Evolutionary conservation across 805 yeast genomes (phyloP), one percentile per base, ranked within the genome.

Genomic region (Blastobotrys muscicola): DNA sequence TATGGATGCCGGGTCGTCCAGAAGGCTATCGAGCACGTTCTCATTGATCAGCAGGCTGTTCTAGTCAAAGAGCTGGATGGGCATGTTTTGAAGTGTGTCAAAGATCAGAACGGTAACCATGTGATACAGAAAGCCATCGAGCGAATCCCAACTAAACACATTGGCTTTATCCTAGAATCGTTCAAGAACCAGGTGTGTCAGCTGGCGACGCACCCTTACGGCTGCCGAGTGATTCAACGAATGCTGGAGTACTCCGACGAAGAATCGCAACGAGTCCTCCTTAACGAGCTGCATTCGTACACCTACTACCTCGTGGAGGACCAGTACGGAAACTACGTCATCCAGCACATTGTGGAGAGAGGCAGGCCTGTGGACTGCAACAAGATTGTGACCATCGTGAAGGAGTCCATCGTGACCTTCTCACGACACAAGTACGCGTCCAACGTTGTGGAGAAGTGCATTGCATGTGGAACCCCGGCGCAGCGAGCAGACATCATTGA

Each of bases 1-100:
- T 92, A 92, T 62, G 97, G 97, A 2, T 92, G 99, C 61, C 74
- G 99, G 51, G 98, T 92, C 39, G 94, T 92, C 31, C 99, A 92
- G 65, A 75, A 86, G 57, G 97, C 97, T 1, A 69, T 92, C 43
- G 96, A 85, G 60, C 78, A 77, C 48, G 70, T 85, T 35, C 68
- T 69, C 2, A 61, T 75, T 8, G 74, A 72, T 1, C 83, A 84
- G 50, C 92, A 85, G 62, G 70, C 80, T 23, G 62, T 62, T 30
- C 70, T 92, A 29, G 77, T 86, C 41, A 68, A 70, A 20, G 98
- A 92, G 64, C 68, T 92, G 48, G 75, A 71, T 42, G 72, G 71
- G 36, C 70, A 72, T 49, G 78, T 82, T 16, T 56, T 80, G 42
- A 72, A 73, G 45, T 75, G 90, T 62, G 84, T 90, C 47, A 86